Conservation (phyloP, 1,284 basidiomycete species). For the Leccinum pallidistipes region DNA sequence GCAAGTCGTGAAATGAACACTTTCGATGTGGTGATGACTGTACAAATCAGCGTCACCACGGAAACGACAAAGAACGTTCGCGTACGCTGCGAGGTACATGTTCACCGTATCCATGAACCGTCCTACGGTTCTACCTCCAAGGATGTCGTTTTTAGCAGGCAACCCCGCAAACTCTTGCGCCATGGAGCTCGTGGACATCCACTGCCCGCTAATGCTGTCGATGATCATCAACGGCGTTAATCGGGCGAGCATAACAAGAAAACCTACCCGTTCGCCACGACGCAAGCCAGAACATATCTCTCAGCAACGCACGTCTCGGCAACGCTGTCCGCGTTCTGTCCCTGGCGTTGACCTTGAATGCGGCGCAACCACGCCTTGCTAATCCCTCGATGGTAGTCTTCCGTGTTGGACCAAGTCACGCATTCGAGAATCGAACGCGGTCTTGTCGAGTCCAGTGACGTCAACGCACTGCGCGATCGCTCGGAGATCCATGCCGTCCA, state of each 20-base stretch:
- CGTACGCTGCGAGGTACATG: slow-evolving; percentile 64
- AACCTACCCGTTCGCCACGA: slow-evolving; percentile 62
- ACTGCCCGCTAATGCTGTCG: slow-evolving; percentile 61
- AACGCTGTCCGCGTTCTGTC: slow-evolving; percentile 38
- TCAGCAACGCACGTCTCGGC: slow-evolving; percentile 52
- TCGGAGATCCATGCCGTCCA: slow-evolving; percentile 59
- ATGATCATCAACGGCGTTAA: background rate
- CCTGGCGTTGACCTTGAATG: slow-evolving; percentile 35
- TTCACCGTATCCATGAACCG: slow-evolving; percentile 47
- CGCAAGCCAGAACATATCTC: slow-evolving; percentile 63
- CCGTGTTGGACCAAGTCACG: slow-evolving; percentile 61
- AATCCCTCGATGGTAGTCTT: slow-evolving; percentile 68
- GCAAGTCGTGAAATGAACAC: slow-evolving; percentile 57
- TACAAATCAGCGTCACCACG: slow-evolving; percentile 10
- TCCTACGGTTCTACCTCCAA: slow-evolving; percentile 17
- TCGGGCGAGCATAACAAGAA: background rate
- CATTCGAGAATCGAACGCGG: slow-evolving; percentile 32
- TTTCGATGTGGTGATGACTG: slow-evolving; percentile 76
- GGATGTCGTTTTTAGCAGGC: slow-evolving; percentile 20
- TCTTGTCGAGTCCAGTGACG: background rate
- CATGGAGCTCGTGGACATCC: slow-evolving; percentile 65
- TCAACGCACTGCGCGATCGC: slow-evolving; percentile 12
- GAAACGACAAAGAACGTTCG: slow-evolving; percentile 1
- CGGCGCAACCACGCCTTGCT: slow-evolving; percentile 61
- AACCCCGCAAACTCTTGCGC: slow-evolving; percentile 62